A percentile compares a stretch with the other conserved stretches of the same genome.
phyloP scores from a whole-genome alignment of 2,329 filamentous ascomycete species.

The Colletotrichum musicola region DNA sequence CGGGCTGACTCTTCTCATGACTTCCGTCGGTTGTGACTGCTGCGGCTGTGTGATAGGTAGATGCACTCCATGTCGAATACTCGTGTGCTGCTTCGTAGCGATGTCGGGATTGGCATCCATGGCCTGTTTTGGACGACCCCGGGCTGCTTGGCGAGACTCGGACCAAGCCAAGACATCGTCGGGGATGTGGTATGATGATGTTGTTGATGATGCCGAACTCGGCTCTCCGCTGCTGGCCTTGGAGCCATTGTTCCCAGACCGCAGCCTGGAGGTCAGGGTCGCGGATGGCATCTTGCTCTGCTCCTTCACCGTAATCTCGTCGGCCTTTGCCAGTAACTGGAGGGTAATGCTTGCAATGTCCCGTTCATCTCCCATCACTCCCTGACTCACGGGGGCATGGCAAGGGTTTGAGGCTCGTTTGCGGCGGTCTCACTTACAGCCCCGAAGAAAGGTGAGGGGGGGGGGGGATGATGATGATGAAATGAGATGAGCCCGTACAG shows the following conservation, averaged over 20 bases:
- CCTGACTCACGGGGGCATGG: not conserved
- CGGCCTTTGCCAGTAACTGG: slow-evolving; percentile 22
- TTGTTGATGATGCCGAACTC: not conserved
- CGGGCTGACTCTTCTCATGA: not conserved
- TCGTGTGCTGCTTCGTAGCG: not conserved
- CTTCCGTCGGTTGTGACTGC: not conserved
- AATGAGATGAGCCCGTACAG: not conserved
- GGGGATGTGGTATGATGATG: not conserved
- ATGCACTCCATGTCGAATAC: not conserved
- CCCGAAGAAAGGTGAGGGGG: too few relatives aligned
- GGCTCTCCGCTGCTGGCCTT: not conserved
- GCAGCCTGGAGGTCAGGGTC: not conserved
- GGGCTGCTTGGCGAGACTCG: not conserved
- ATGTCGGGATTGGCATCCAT: not conserved
- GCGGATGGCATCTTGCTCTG: slow-evolving; percentile 22
- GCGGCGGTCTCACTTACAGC: not conserved
- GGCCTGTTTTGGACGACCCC: slow-evolving; percentile 6
- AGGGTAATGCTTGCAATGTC: slow-evolving; percentile 19
- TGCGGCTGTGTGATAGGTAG: not conserved
- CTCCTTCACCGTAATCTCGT: slow-evolving; percentile 9
- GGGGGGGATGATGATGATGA: not conserved
- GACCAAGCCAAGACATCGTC: not conserved
- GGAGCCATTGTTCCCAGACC: not conserved
- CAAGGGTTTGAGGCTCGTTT: not conserved
- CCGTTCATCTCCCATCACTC: slow-evolving; percentile 30